Evolutionary conservation across 2,329 filamentous ascomycete species (phyloP), one percentile per base, ranked within the genome.

Genomic region (Calycina herbarum): DNA sequence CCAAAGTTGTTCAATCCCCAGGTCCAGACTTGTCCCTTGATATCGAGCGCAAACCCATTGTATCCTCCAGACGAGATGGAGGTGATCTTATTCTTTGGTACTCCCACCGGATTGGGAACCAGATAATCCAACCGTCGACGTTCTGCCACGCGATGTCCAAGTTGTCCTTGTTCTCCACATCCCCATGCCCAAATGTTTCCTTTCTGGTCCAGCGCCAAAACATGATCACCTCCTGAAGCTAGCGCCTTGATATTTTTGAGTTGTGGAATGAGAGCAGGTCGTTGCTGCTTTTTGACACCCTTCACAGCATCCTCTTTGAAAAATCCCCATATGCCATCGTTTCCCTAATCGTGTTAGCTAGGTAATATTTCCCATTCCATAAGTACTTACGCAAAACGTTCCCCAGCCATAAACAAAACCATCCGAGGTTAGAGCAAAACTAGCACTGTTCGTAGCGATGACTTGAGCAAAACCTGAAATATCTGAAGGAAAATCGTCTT

Each of bases 1-100:
- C 90, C 91, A 77, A 91, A 95, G 79, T 91, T 94, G 83, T 96
- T 96, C 51, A 94, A 82, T 38, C 93, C 93, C 92, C 92, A 96
- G 0, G 88, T 86, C 79, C 87, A 95, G 35, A 94, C 89, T 31
- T 85, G 83, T 51, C 88, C 88, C 31, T 88, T 84, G 68, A 87
- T 85, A 73, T 85, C 84, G 62, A 93, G 84, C 60, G 89, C 90
- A 72, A 96, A 94, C 72, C 88, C 91, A 80, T 96, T 92, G 79
- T 93, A 94, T 8, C 88, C 86, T 59, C 92, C 92, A 67, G 82
- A 79, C 4, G 78, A 77, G 24, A 71, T 70, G 5, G 57, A 31
- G 15, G 42, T 65, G 35, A 68, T 66, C 24, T 62, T 65, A 13
- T 27, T 31, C 38, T 65, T 66, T 27, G 70, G 70, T 11, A 74